Evolutionary conservation across 805 yeast species (phyloP).

Genomic region (Diddensiella transvaalensis): DNA sequence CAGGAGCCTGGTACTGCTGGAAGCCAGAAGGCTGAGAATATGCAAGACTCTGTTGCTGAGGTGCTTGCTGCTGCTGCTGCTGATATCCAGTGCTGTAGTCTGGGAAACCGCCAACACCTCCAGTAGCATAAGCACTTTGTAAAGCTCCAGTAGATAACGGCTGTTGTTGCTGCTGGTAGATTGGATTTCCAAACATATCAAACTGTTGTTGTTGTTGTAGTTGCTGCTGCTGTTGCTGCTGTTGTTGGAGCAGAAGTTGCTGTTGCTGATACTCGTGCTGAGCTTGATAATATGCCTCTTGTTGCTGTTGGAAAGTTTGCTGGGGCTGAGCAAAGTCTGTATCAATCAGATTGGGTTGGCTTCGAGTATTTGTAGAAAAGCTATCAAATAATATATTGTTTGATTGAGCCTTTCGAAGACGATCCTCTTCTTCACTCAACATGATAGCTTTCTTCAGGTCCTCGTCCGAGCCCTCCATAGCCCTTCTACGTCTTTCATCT

Average conservation of each 20-base stretch:
- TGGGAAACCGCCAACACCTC: constrained; percentile 17
- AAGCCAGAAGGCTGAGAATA: constrained; percentile 19
- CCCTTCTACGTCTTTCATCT: constrained; percentile 52
- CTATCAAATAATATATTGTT: constrained; percentile 18
- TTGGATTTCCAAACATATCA: constrained; percentile 70
- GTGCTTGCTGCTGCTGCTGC: constrained; percentile 19
- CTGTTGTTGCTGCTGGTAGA: constrained; percentile 33
- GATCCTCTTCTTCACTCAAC: constrained; percentile 74
- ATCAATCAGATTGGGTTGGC: constrained; percentile 26
- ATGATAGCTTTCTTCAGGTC: constrained; percentile 67
- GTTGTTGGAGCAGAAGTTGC: constrained; percentile 28
- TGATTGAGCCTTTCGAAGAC: constrained; percentile 41
- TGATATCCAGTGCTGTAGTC: constrained; percentile 21
- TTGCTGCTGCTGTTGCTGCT: constrained; percentile 27
- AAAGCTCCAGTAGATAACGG: constrained; percentile 54
- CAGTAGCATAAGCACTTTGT: constrained; percentile 42
- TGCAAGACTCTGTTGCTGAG: constrained; percentile 16
- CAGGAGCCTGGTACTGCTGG: constrained; percentile 38
- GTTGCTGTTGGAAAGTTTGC: constrained; percentile 38
- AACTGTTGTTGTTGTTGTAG: constrained; percentile 37
- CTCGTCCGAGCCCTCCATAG: constrained; percentile 47
- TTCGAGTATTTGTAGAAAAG: constrained; percentile 12
- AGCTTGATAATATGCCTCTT: too few relatives aligned
- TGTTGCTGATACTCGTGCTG: constrained; percentile 40
- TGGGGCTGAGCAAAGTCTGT: constrained; percentile 31